These are phyloP conservation scores for Alternaria brassicicola DNA, from an alignment of 2,329 filamentous ascomycete genomes.

Conservation along the genomic window DNA sequence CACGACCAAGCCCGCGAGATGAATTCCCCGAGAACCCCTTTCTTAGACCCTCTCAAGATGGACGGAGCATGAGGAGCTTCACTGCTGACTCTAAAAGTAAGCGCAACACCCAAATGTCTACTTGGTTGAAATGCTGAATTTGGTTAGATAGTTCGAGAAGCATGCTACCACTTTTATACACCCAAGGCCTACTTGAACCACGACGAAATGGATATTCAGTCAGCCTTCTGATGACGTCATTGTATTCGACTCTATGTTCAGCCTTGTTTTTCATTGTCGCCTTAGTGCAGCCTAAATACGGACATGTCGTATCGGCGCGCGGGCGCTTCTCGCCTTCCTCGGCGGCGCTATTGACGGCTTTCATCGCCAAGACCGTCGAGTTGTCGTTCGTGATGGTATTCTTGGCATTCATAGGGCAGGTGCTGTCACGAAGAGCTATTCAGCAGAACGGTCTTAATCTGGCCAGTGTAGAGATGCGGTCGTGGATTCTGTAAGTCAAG, in stretches of 20 bases:
- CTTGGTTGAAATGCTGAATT: background rate
- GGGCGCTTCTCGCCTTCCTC: slow-evolving; percentile 62
- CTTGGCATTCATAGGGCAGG: slow-evolving; percentile 72
- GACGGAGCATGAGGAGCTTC: background rate
- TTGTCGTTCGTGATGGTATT: slow-evolving; percentile 75
- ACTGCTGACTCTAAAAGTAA: slow-evolving; percentile 7
- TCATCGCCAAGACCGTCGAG: slow-evolving; percentile 76
- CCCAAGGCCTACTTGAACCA: slow-evolving; percentile 7
- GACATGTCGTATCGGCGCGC: slow-evolving; percentile 57
- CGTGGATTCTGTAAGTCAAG: slow-evolving; percentile 11
- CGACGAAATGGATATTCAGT: slow-evolving; percentile 7
- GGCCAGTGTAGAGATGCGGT: slow-evolving; percentile 10
- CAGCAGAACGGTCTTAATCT: slow-evolving; percentile 9
- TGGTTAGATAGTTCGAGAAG: slow-evolving; percentile 8
- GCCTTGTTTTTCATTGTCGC: slow-evolving; percentile 66
- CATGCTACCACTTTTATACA: slow-evolving; percentile 8
- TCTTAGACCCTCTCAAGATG: slow-evolving; percentile 7
- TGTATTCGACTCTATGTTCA: slow-evolving; percentile 66
- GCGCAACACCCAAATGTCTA: background rate
- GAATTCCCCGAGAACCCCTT: slow-evolving; percentile 6
- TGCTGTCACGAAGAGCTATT: slow-evolving; percentile 51
- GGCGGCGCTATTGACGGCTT: slow-evolving; percentile 66
- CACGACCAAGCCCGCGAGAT: slow-evolving; percentile 1
- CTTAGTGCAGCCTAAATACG: slow-evolving; percentile 65
- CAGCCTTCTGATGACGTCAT: slow-evolving; percentile 48